Evolutionary conservation across 768 basidiomycete genomes (phyloP).

Genomic region (Suillus weaverae): DNA sequence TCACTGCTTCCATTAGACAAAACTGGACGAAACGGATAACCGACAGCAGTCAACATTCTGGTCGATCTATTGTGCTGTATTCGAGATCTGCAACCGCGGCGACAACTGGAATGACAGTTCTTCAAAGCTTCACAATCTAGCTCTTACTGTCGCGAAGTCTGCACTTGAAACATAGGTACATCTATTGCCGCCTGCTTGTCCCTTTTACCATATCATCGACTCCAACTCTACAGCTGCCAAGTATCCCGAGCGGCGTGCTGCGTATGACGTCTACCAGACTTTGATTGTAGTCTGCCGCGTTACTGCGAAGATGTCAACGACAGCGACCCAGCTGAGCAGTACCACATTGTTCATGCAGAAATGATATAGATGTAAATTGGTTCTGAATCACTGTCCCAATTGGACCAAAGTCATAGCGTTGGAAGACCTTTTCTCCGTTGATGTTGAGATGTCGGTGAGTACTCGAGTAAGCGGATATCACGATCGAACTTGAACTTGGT

Average conservation of each 20-base stretch:
- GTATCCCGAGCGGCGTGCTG: neutral
- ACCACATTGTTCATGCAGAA: neutral
- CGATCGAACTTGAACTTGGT: too few species aligned
- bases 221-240: neutral
- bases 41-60: slow-evolving; percentile 24
- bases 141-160: neutral
- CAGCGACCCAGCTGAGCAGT: neutral
- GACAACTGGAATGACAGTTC: neutral
- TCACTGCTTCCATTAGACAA: neutral
- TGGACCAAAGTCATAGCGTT: too few species aligned
- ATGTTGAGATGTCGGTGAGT: too few species aligned
- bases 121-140: neutral
- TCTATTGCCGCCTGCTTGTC: neutral
- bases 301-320: neutral
- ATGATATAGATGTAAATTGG: neutral
- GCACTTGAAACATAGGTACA: neutral
- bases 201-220: neutral
- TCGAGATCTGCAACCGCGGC: slow-evolving; percentile 10
- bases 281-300: neutral
- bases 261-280: neutral
- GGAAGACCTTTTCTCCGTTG: too few species aligned
- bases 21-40: slow-evolving; percentile 43
- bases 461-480: too few species aligned
- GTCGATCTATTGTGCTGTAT: neutral
- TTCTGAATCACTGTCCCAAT: neutral